Base-by-base conservation (phyloP, 2,329 filamentous ascomycete species). In the Cercospora beticola region DNA sequence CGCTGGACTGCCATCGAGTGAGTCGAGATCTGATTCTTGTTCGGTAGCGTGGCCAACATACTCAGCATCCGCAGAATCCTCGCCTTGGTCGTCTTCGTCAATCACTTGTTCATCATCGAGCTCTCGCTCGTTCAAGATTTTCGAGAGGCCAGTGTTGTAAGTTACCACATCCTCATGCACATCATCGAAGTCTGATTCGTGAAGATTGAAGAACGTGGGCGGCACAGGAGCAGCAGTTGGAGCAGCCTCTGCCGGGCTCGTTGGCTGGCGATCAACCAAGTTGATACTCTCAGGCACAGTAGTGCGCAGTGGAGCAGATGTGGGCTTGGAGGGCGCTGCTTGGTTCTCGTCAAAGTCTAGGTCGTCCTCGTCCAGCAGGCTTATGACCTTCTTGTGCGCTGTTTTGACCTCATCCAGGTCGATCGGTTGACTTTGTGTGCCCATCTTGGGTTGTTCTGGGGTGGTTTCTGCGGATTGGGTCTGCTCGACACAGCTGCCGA, bases 391-490 rank as follows among this genome's bases (percentile, higher is more conserved):
- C 6, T 31, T 52, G 16, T 52, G 58, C 49, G 63, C 36, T 36
- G n/a, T 30, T 33, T 59, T 60, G 46, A 58, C 61, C 23, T 52
- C 40, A 5, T 71, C 68, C 33, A 70, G 63, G 21, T 74, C 68
- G 69, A 74, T 76, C 10, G 75, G 74, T 62, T 71, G 65, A 28
- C 71, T 18, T 56, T 75, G 74, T 12, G 72, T 70, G 26, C 72
- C 75, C 54, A 70, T 65, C 65, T 71, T 73, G 31, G 33, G 16
- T 56, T 74, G 68, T 60, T 77, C 75, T 4, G 75, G 76, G 2
- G 75, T 76, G 10, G 75, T 76, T 31, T 76, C 65, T 7, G 74
- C 75, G 6, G 76, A 78, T 9, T 71, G 73, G n/a, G 57, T 54
- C 10, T 70, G 57, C 26, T 70, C 65, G 14, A 52, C 21, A 10